These are phyloP conservation scores for Colletotrichum graminicola DNA, from an alignment of 2,329 filamentous ascomycete genomes.

Conservation along the genomic window DNA sequence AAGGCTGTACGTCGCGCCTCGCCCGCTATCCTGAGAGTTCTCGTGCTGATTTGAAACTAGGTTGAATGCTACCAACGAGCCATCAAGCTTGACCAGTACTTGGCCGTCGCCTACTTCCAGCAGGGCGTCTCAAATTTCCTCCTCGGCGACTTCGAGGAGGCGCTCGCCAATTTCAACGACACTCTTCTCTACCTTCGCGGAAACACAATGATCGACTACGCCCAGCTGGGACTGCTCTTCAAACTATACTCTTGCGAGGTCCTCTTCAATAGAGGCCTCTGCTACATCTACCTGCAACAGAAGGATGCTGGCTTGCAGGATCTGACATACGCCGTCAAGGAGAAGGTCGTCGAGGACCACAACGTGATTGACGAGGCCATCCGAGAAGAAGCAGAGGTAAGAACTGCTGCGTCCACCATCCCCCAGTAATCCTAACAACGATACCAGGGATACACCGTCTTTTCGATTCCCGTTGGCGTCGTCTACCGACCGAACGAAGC, in stretches of 20 bases:
- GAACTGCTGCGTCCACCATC: constrained; percentile 40
- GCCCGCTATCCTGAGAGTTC: constrained; percentile 1
- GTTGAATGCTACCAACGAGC: constrained; percentile 96
- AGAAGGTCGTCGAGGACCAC: constrained; percentile 96
- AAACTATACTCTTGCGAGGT: constrained; percentile 98
- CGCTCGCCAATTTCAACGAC: constrained; percentile 98
- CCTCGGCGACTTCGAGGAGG: constrained; percentile 96
- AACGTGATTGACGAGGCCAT: constrained; percentile 99
- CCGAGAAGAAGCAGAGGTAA: constrained; percentile 88
- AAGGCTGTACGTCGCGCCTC: constrained; percentile 78
- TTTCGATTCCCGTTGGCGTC: constrained; percentile 96
- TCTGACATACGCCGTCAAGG: constrained; percentile 88
- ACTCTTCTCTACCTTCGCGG: constrained; percentile 93
- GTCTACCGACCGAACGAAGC: constrained; percentile 96
- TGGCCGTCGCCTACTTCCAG: constrained; percentile 98
- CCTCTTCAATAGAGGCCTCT: constrained; percentile 95
- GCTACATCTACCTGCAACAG: constrained; percentile 97
- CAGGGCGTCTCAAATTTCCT: constrained; percentile 98
- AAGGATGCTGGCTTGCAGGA: constrained; percentile 92
- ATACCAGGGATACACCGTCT: constrained; percentile 91
- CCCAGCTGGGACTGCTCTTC: constrained; percentile 94
- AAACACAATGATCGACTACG: constrained; percentile 98
- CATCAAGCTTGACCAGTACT: constrained; percentile 90
- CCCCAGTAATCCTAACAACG: constrained; percentile 11
- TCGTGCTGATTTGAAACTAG: constrained; percentile 59